A percentile compares a stretch with the other conserved stretches of the same genome.
Conservation (phyloP, 768 basidiomycete genomes). For the Hygrophoropsis aurantiaca region DNA sequence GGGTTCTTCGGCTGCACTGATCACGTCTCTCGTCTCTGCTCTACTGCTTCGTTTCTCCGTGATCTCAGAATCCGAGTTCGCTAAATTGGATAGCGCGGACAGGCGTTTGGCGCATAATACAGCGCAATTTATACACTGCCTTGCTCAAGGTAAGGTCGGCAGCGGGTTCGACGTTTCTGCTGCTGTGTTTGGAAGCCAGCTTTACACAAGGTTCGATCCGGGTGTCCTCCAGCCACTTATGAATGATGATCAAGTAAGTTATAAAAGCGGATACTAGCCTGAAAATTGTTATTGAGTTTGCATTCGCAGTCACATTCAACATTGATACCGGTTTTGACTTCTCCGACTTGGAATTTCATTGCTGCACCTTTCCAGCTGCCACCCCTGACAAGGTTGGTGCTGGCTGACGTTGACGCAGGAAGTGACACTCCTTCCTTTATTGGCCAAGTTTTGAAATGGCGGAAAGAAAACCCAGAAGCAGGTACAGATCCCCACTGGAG, state of each 20-base stretch:
- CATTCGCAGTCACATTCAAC: conserved; percentile 14
- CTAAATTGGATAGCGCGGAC: conserved; percentile 42
- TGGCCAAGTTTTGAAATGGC: conserved; percentile 89
- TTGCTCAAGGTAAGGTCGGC: conserved; percentile 97
- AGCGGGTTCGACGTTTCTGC: conserved; percentile 96
- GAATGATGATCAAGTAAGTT: conserved; percentile 50
- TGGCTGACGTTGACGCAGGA: conserved; percentile 96
- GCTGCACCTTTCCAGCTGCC: conserved; percentile 79
- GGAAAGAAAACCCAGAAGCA: conserved; percentile 57
- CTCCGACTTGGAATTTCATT: conserved; percentile 71
- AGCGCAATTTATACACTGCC: conserved; percentile 92
- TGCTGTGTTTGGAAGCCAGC: conserved; percentile 91
- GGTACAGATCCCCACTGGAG: conserved; percentile 35
- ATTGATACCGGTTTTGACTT: conserved; percentile 53
- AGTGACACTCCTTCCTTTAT: conserved; percentile 95
- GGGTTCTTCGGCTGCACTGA: conserved; percentile 95
- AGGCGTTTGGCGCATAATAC: conserved; percentile 82
- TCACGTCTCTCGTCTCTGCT: conserved; percentile 89
- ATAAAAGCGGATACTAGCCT: conserved; percentile 21
- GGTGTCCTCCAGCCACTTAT: conserved; percentile 64
- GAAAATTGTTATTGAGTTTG: conserved; percentile 14
- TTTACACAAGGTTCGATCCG: conserved; percentile 87
- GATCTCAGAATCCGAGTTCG: conserved; percentile 52
- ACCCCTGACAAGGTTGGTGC: conserved; percentile 76
- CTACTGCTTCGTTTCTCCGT: conserved; percentile 75